Base-by-base conservation (phyloP, 169 alveolate genomes). In the Plasmodium vivax region DNA sequence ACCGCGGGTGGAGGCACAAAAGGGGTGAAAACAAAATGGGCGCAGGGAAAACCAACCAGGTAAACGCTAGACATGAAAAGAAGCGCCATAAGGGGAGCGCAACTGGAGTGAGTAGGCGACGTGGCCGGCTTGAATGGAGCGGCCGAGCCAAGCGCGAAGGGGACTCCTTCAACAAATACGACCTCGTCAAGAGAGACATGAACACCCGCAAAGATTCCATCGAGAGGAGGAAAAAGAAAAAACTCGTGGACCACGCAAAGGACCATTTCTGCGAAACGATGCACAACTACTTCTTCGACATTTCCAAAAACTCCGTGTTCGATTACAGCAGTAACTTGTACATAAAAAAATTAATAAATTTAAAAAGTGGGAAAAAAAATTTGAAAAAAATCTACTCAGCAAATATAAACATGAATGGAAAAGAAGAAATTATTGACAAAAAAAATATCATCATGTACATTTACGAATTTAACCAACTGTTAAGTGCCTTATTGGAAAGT, bases 261-360 rank as follows among this genome's bases (percentile, higher is more conserved):
- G 62, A n/a, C 12, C 93, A 85, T 34, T 85, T 85, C 30, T 85
- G 68, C 30, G 38, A 75, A 51, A 85, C 93, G 14, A 74, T 45
- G 43, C 93, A 85, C 68, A 85, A 85, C 34, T 85, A 85, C 80
- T 85, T 85, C 80, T 85, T 74, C 80, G 93, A 85, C 68, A 54
- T 85, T 75, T 23, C 58, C 23, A 85, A 85, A 75, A 85, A 85
- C 75, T 85, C 93, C 3, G 82, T 85, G 19, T 85, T 74, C 68
- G 93, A 85, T 77, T 85, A 85, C 80, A 85, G 93, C 68, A 85
- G 93, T 43, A 30, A 85, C 62, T 12, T 85, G 81, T 85, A 85
- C 56, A 85, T 77, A 56, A 85, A 47, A 85, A 85, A 51, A 75
- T 74, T 85, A 51, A 85, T 85, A 85, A 85, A 85, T 75, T 85